Evolutionary conservation across 352 stramenopile genomes (phyloP), one percentile per base, ranked within the genome.

Genomic region (Phytophthora nicotianae): DNA sequence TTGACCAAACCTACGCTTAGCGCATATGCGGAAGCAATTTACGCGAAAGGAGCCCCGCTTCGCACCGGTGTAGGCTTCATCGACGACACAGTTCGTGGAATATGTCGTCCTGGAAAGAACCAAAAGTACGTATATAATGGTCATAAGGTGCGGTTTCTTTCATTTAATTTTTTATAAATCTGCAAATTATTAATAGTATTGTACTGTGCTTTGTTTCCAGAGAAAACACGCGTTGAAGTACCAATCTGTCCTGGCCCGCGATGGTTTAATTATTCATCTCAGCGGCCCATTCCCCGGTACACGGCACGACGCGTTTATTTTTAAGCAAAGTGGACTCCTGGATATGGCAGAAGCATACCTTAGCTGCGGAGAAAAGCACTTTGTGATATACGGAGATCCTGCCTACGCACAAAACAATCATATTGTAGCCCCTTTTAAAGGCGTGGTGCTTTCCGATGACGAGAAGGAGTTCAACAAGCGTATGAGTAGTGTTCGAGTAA

Each of bases 201-300:
- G n/a, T n/a, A n/a, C n/a, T n/a, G n/a, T n/a, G n/a, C n/a, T n/a
- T n/a, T 38, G 10, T 38, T 38, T 3, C 13, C 23, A 43, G 37
- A 43, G 37, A 21, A 43, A 43, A 43, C 37, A 43, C 16, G 37
- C 37, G 5, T 21, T 43, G 14, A 43, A 59, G 41, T 51, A 51
- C 26, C 51, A 59, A 33, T 59, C 51, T 6, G 41, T 51, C 10
- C 21, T 56, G 32, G 49, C 32, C 27, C 51, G 27, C 6, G 51
- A 59, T 27, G 41, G 40, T 17, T 37, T 51, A n/a, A 50, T 58
- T 9, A 50, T 58, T 20, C 50, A 58, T 41, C 37, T 50, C 6
- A 59, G 51, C 19, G 41, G 41, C n/a, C 51, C 41, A 17, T 51
- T 50, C 33, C 41, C 51, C 32, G 13, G 32, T 17, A 38, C 32